A percentile compares a stretch with the other conserved stretches of the same genome.
These are phyloP conservation scores for Ilex aquifolium DNA, from an alignment of 257 asterid genomes.

Conservation along the genomic window DNA sequence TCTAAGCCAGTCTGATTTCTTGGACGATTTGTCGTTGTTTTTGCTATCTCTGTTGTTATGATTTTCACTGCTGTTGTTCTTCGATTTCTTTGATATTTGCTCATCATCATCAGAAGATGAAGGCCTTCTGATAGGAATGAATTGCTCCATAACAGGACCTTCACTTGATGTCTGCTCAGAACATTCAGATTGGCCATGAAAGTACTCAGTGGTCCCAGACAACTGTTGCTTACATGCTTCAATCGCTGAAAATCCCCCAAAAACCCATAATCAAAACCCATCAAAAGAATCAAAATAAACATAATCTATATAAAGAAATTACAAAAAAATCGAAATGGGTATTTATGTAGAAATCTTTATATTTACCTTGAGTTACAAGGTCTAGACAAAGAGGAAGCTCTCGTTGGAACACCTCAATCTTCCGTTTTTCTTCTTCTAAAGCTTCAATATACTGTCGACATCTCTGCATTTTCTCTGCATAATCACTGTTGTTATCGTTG, in stretches of 20 bases:
- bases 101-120: constrained; percentile 11
- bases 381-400: constrained; percentile 93
- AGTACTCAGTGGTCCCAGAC: constrained; percentile 32
- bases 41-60: constrained; percentile 6
- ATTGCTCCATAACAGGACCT: constrained; percentile 56
- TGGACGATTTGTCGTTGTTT: constrained; percentile 7
- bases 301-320: not conserved
- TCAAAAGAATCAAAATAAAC: not conserved
- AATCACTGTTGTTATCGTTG: constrained; percentile 28
- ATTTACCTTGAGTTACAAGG: constrained; percentile 77
- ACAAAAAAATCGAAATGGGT: not conserved
- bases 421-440: constrained; percentile 64
- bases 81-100: constrained; percentile 17
- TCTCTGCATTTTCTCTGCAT: constrained; percentile 45
- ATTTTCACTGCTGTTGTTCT: not conserved
- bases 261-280: not conserved
- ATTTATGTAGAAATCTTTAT: not conserved
- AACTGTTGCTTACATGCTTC: constrained; percentile 74
- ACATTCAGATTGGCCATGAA: constrained; percentile 49
- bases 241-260: constrained; percentile 44
- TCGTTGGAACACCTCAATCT: constrained; percentile 87
- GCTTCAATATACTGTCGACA: constrained; percentile 53
- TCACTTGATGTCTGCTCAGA: constrained; percentile 73
- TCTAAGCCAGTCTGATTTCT: constrained; percentile 76
- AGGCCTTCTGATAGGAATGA: constrained; percentile 19